These are phyloP conservation scores for Mycena galericulata DNA, from an alignment of 768 basidiomycete genomes.

Conservation along the genomic window DNA sequence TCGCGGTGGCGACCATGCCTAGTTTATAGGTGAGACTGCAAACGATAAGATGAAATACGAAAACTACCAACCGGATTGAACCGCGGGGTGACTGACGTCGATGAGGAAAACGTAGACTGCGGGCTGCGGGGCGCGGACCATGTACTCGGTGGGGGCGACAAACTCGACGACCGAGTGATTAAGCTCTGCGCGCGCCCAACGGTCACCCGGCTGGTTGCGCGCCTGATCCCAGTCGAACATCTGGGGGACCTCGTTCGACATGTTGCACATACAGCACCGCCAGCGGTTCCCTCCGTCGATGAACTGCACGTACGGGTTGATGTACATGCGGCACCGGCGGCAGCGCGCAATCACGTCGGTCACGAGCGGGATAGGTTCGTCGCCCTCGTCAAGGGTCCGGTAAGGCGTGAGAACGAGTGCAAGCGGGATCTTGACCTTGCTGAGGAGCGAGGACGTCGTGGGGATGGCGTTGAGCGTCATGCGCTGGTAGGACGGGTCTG, in stretches of 20 bases:
- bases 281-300: conserved; percentile 98
- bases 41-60: background rate
- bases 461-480: conserved; percentile 94
- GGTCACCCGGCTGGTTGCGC: conserved; percentile 92
- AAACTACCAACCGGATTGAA: conserved; percentile 79
- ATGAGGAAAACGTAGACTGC: conserved; percentile 97
- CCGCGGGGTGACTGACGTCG: conserved; percentile 93
- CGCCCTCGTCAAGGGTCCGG: conserved; percentile 85
- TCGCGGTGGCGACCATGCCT: conserved; percentile 99
- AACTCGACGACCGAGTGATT: conserved; percentile 96
- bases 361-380: conserved; percentile 88
- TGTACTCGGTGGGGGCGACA: conserved; percentile 98
- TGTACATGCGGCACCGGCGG: conserved; percentile 95
- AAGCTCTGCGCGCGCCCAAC: conserved; percentile 94
- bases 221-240: conserved; percentile 98
- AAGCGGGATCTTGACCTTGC: conserved; percentile 92
- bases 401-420: conserved; percentile 93
- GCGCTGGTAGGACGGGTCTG: conserved; percentile 92
- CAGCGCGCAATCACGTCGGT: conserved; percentile 97
- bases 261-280: conserved; percentile 99
- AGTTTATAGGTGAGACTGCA: conserved; percentile 1
- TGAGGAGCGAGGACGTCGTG: conserved; percentile 86
- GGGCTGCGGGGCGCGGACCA: conserved; percentile 98
- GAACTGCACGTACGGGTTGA: conserved; percentile 97
- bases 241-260: conserved; percentile 98